These are phyloP conservation scores for Peribolospora kevripleyi DNA, from an alignment of 768 basidiomycete species.

Conservation along the genomic window DNA sequence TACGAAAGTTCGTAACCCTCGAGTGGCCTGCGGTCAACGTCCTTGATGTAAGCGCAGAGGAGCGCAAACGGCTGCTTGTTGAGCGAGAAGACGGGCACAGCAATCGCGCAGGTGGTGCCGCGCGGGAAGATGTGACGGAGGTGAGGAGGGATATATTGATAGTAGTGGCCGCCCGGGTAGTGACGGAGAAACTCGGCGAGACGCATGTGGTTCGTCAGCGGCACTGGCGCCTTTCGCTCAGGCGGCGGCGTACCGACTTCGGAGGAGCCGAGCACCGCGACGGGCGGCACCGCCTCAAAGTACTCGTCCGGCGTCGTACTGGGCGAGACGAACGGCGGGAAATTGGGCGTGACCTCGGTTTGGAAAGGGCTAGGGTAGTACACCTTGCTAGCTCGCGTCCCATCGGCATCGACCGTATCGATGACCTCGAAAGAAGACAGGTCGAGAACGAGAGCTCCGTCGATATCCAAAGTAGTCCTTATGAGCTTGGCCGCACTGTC, in stretches of 20 bases:
- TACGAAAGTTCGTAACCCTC: slow-evolving; percentile 46
- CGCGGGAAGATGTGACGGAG: no score
- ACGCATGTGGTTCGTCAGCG: no score
- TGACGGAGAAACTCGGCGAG: no score
- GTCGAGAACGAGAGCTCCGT: slow-evolving; percentile 78
- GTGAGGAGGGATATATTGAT: no score
- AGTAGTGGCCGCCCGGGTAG: no score
- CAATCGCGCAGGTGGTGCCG: no score
- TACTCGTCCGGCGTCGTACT: no score
- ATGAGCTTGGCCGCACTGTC: slow-evolving; percentile 74
- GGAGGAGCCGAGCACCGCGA: slow-evolving; percentile 43
- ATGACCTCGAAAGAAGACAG: slow-evolving; percentile 71
- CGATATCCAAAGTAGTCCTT: slow-evolving; percentile 68
- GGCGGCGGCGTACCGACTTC: slow-evolving; percentile 27
- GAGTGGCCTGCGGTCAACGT: slow-evolving; percentile 50
- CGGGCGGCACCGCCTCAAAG: slow-evolving; percentile 28
- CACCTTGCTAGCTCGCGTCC: not conserved
- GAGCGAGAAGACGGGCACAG: not conserved
- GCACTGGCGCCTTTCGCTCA: no score
- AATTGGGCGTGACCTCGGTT: no score
- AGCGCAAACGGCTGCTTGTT: slow-evolving; percentile 44
- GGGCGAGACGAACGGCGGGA: no score
- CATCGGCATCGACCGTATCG: slow-evolving; percentile 31
- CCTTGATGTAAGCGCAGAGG: slow-evolving; percentile 63
- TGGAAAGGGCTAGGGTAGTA: no score